phyloP scores from a whole-genome alignment of 2,329 filamentous ascomycete species.

The Colletotrichum camelliae region DNA sequence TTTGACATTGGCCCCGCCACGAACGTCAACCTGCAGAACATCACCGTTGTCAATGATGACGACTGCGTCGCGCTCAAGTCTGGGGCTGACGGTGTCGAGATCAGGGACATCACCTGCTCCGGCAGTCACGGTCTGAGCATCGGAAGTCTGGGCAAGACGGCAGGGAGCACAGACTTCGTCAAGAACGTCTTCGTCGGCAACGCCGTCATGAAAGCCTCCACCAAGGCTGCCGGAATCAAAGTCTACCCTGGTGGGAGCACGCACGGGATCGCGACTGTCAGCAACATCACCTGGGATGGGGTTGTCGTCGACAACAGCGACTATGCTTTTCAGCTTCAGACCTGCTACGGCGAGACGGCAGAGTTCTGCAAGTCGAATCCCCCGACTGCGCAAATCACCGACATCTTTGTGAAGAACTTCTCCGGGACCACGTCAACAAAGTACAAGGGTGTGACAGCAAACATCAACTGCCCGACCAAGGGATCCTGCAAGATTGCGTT shows the following conservation, averaged over 20 bases:
- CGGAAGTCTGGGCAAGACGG: constrained; percentile 45
- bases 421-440: constrained; percentile 41
- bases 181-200: constrained; percentile 45
- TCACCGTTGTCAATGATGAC: constrained; percentile 44
- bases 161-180: constrained; percentile 38
- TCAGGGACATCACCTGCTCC: constrained; percentile 45
- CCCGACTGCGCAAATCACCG: constrained; percentile 36
- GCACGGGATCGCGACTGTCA: constrained; percentile 41
- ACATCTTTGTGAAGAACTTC: constrained; percentile 40
- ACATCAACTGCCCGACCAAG: constrained; percentile 40
- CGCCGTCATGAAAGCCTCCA: constrained; percentile 44
- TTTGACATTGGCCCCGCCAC: constrained; percentile 45
- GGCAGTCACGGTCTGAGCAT: constrained; percentile 53
- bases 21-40: constrained; percentile 38
- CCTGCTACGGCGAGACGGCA: constrained; percentile 42
- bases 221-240: constrained; percentile 52
- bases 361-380: constrained; percentile 40
- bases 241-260: constrained; percentile 42
- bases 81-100: constrained; percentile 40
- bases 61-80: constrained; percentile 51
- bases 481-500: constrained; percentile 43
- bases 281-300: constrained; percentile 44
- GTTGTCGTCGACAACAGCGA: constrained; percentile 41
- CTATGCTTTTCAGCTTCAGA: constrained; percentile 51
- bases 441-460: constrained; percentile 38